These are phyloP conservation scores for Xylariaceae sp. DNA, from an alignment of 2,329 filamentous ascomycete genomes.

Conservation along the genomic window DNA sequence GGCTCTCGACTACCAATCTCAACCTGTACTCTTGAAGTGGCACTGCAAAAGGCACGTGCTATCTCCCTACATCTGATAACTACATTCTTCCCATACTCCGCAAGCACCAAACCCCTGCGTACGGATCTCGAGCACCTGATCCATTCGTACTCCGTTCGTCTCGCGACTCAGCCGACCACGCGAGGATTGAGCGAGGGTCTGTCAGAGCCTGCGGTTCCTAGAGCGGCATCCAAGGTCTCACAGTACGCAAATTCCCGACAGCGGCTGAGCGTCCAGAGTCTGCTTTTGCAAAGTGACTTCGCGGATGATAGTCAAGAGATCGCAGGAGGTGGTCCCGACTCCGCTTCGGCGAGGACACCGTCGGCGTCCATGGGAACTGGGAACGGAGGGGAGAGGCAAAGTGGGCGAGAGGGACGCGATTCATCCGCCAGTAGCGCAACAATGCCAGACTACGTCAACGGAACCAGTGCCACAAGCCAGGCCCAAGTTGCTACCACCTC, in stretches of 20 bases:
- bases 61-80: conserved; percentile 28
- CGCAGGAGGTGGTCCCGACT: conserved; percentile 7
- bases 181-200: conserved; percentile 13
- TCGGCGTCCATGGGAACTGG: too few species aligned
- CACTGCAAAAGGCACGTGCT: conserved; percentile 22
- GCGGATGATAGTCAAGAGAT: conserved; percentile 37
- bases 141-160: conserved; percentile 25
- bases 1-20: conserved; percentile 19
- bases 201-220: conserved; percentile 16
- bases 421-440: neutral
- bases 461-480: too few species aligned
- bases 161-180: conserved; percentile 16
- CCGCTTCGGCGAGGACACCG: neutral
- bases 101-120: conserved; percentile 27
- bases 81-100: conserved; percentile 25
- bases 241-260: conserved; percentile 30
- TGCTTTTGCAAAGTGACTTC: conserved; percentile 37
- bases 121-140: conserved; percentile 27
- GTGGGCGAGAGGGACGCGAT: neutral
- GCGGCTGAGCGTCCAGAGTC: conserved; percentile 37
- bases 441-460: too few species aligned
- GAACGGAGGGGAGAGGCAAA: neutral
- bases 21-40: conserved; percentile 19
- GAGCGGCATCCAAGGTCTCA: conserved; percentile 22
- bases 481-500: neutral